Conservation (phyloP, 2,329 filamentous ascomycete genomes). For the Sarocladiaceae sp. region DNA sequence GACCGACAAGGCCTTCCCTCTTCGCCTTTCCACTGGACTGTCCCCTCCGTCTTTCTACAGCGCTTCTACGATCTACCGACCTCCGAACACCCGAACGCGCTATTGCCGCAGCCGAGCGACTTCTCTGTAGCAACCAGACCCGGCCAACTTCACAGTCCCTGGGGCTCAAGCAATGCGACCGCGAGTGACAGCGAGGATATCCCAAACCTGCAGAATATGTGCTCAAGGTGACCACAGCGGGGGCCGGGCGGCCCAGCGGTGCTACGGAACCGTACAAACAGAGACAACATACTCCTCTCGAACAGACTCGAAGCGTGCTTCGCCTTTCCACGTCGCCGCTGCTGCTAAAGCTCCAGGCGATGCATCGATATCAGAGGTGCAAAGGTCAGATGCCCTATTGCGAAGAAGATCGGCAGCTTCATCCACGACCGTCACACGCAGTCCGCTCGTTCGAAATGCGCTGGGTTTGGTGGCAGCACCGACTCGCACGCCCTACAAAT, state of each 20-base stretch:
- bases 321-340: conserved; percentile 1
- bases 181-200: conserved; percentile 39
- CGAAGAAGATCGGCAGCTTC: background rate
- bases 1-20: background rate
- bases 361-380: background rate
- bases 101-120: too few species aligned
- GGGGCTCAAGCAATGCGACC: conserved; percentile 31
- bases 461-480: too few species aligned
- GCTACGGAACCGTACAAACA: conserved; percentile 21
- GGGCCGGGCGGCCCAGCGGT: conserved; percentile 31
- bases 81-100: too few species aligned
- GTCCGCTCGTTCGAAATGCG: too few species aligned
- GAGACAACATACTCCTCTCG: background rate
- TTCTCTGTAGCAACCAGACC: too few species aligned
- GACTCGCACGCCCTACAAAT: too few species aligned
- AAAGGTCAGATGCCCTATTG: background rate
- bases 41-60: too few species aligned
- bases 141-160: background rate
- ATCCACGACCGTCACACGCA: background rate
- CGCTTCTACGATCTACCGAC: too few species aligned
- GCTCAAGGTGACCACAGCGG: conserved; percentile 29
- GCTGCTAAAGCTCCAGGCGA: background rate
- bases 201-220: conserved; percentile 30
- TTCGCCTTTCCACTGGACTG: background rate
- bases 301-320: background rate